Percentiles rank a stretch among this genome's conserved stretches.
Conservation (phyloP, 352 stramenopile genomes). For the Pythium utonaiense region DNA sequence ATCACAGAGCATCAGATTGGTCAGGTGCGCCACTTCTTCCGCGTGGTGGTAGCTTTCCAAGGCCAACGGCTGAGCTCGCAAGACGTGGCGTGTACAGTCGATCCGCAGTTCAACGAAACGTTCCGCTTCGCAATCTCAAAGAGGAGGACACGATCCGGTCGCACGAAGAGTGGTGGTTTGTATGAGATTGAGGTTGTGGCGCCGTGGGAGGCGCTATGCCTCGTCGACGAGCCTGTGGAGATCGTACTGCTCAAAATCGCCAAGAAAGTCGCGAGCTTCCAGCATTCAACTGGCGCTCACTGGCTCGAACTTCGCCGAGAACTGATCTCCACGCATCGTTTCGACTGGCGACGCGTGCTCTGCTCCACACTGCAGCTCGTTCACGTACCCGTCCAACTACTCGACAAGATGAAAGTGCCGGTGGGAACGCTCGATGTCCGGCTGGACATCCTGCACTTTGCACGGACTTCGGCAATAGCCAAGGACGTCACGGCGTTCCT, state of each 20-base stretch:
- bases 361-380: conserved; percentile 65
- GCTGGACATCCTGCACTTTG: conserved; percentile 58
- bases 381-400: conserved; percentile 59
- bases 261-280: conserved; percentile 41
- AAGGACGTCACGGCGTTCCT: conserved; percentile 45
- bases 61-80: conserved; percentile 41
- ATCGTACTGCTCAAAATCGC: conserved; percentile 57
- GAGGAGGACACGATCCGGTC: conserved; percentile 16
- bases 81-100: conserved; percentile 47
- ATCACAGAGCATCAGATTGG: conserved; percentile 35
- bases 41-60: conserved; percentile 51
- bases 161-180: conserved; percentile 23
- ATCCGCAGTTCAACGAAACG: conserved; percentile 67
- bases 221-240: conserved; percentile 58
- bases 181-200: conserved; percentile 58
- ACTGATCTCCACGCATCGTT: conserved; percentile 54
- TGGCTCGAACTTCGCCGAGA: conserved; percentile 55
- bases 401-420: conserved; percentile 67
- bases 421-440: conserved; percentile 68
- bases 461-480: conserved; percentile 37
- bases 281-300: conserved; percentile 5
- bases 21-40: conserved; percentile 48
- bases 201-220: conserved; percentile 67
- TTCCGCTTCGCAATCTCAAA: conserved; percentile 58
- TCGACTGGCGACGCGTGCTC: conserved; percentile 81